Conservation (phyloP, 2,329 filamentous ascomycete genomes). For the Remersonia thermophila region DNA sequence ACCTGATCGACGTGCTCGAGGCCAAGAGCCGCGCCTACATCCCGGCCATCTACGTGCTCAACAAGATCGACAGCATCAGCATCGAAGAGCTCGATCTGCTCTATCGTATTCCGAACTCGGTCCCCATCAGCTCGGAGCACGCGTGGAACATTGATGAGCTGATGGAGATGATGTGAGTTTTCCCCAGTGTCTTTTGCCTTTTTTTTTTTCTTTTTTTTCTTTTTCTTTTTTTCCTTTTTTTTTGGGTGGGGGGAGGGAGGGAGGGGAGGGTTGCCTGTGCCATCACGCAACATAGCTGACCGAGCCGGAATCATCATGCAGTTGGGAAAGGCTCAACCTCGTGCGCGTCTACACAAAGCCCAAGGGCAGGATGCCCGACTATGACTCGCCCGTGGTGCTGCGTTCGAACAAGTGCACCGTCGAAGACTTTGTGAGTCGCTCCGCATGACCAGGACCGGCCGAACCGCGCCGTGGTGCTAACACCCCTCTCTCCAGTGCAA, state of each 20-base stretch:
- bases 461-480: not conserved
- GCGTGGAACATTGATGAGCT: constrained; percentile 98
- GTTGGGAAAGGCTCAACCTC: constrained; percentile 88
- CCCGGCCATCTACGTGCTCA: constrained; percentile 95
- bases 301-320: constrained; percentile 18
- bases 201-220: no score
- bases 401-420: constrained; percentile 73
- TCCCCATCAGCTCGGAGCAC: constrained; percentile 92
- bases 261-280: no score
- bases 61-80: constrained; percentile 97
- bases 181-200: constrained; percentile 2
- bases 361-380: constrained; percentile 89
- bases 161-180: constrained; percentile 71
- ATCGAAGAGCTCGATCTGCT: constrained; percentile 95
- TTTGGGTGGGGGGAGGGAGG: no score
- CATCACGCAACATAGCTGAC: no score
- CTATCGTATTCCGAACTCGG: constrained; percentile 92
- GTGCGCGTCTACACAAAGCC: constrained; percentile 95
- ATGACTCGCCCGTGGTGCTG: constrained; percentile 80
- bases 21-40: constrained; percentile 93
- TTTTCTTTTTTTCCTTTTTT: no score
- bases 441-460: not conserved
- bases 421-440: constrained; percentile 79
- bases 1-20: constrained; percentile 90
- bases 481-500: constrained; percentile 60